Evolutionary conservation across 1,139 yeast genomes (phyloP), one percentile per base, ranked within the genome.

Genomic region (Citeromyces hawaiiensis): DNA sequence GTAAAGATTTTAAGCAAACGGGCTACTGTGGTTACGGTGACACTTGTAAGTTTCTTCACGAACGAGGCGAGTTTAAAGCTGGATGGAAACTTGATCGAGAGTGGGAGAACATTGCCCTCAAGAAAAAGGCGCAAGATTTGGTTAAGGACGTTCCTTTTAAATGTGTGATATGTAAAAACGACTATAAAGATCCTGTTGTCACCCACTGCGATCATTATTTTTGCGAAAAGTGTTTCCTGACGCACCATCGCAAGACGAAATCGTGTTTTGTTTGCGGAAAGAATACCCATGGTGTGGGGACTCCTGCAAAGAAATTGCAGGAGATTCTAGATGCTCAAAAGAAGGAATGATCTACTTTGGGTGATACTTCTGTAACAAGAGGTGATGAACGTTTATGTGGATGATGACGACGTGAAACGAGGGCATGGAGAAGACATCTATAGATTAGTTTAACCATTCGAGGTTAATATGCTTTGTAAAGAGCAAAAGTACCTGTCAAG

Each of bases 11-110:
- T 57, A 72, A 78, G 44, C 86, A 82, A 49, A 88, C 94, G 0
- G 98, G 98, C 0, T 88, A 77, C 54, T 93, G 98, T 66, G 97
- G 97, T 4, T 93, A 81, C 55, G 99, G 99, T 7, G 98, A 93
- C 52, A 81, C 94, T n/a, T 93, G 99, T 63, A 93, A 91, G 61
- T 93, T 93, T 56, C 58, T 91, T 25, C 98, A 93, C 54, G 73
- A 83, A 10, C 62, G 98, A 54, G 96, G 85, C 47, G 96, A 87
- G 55, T 83, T 82, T 59, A 76, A 72, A 45, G 79, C 79, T 34
- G 83, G 80, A 17, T 78, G 82, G 43, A 57, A 78, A 1, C 72
- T 68, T 16, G 70, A 68, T 6, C 47, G 46, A 27, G 95, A 85
- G 37, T 86, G 96, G 96, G 80, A 83, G 47, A 50, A 63, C 53